Evolutionary conservation across 1,139 yeast genomes (phyloP), one percentile per base, ranked within the genome.

Genomic region (Eremothecium coryli): DNA sequence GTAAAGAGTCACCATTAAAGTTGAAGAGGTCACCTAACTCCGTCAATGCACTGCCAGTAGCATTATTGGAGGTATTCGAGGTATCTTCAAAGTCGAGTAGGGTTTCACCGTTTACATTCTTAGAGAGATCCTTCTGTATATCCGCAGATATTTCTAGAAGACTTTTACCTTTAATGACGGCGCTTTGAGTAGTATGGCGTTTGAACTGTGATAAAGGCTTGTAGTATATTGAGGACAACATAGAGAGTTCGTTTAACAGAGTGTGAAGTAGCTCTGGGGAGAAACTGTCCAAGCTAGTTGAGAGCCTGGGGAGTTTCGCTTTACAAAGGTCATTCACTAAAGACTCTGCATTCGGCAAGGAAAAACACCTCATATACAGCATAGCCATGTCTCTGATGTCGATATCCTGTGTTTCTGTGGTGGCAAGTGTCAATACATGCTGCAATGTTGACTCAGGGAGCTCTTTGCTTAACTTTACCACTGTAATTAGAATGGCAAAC

Each of bases 301-400:
- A 71, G 38, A 88, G 73, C 7, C 76, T 73, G 5, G 95, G 94
- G 38, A 81, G 62, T 41, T 72, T 73, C 8, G 76, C 66, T 5
- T 43, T 35, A 31, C 58, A 54, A 23, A 56, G 33, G 27, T 51
- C 48, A 20, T 48, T 39, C 22, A 54, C 41, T 21, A 55, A 32
- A 6, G 33, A 37, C 15, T 53, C 57, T 14, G 50, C 41, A 32
- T 48, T 42, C 37, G 73, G 76, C 18, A 80, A 64, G 0, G 95
- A 84, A 39, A 90, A 66, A 39, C 93, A 66, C 54, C 98, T 76
- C 97, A 97, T 90, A 61, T 86, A 90, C 35, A 90, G 72, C 60
- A 79, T 90, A 0, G 96, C 96, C 61, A 90, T 76, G 60, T 90
- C 98, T 51, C 97, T 73, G 26, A 90, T 82, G 58, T 90, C 98